Percentiles rank a stretch among this genome's conserved stretches.
Conservation (phyloP, 1,284 basidiomycete species). For the Phaffia rhodozyma region DNA sequence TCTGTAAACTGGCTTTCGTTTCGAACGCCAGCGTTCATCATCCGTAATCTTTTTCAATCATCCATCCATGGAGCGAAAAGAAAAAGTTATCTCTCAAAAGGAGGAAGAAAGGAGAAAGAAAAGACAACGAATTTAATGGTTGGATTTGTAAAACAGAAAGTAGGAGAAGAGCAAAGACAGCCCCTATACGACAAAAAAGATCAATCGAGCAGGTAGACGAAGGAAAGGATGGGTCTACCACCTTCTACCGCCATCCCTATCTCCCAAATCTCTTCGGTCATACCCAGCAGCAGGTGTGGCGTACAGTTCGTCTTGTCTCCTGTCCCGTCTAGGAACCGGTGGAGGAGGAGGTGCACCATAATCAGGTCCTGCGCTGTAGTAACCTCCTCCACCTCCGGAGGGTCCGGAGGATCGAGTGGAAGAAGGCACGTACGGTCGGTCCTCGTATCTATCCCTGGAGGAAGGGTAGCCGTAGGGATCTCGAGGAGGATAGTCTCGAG, state of each 20-base stretch:
- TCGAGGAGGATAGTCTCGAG: constrained; percentile 8
- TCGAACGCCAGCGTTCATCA: no score
- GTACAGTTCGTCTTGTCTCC: constrained; percentile 4
- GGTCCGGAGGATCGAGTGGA: background rate
- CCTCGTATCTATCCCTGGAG: constrained; percentile 1
- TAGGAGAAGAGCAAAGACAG: no score
- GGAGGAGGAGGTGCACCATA: constrained; percentile 7
- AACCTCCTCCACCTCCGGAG: constrained; percentile 5
- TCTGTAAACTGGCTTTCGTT: no score
- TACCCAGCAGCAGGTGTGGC: constrained; percentile 16
- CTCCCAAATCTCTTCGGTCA: constrained; percentile 18
- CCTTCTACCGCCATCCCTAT: constrained; percentile 3
- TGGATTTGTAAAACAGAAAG: constrained; percentile 20
- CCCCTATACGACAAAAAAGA: constrained; percentile 18
- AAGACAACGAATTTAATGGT: background rate
- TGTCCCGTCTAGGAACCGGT: background rate
- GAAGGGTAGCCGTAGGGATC: background rate
- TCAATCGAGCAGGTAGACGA: background rate
- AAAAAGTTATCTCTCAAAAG: background rate
- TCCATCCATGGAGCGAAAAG: background rate
- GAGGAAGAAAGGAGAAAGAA: background rate
- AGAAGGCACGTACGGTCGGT: constrained; percentile 7
- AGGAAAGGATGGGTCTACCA: constrained; percentile 26
- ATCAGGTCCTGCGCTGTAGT: no score
- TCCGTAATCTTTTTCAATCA: constrained; percentile 12